These are phyloP conservation scores for Cucurbita argyrosperma DNA, from an alignment of 306 rosid genomes.

Conservation along the genomic window DNA sequence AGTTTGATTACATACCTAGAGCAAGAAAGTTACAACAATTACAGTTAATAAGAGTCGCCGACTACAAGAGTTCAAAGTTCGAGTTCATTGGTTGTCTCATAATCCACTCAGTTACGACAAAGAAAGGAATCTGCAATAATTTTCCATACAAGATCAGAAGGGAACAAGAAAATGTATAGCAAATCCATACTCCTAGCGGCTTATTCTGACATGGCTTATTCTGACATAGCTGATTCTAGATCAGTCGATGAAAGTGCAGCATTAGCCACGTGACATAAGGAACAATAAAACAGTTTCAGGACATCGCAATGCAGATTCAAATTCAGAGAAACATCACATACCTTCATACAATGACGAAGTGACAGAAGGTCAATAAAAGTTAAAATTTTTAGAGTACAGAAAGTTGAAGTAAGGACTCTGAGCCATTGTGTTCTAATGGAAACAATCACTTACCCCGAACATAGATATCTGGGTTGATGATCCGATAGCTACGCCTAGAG, in stretches of 20 bases:
- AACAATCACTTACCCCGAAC: conserved; percentile 46
- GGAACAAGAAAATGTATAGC: not conserved
- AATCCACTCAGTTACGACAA: conserved; percentile 66
- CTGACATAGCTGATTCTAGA: no score
- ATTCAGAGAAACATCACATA: not conserved
- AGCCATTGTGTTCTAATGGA: not conserved
- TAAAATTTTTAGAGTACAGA: not conserved
- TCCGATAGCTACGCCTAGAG: conserved; percentile 75
- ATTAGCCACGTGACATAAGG: not conserved
- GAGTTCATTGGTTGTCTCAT: conserved; percentile 58
- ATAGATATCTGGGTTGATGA: conserved; percentile 73
- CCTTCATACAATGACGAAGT: not conserved
- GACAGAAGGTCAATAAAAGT: not conserved
- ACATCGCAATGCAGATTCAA: not conserved
- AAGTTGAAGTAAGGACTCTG: not conserved
- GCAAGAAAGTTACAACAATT: conserved; percentile 58
- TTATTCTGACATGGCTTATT: no score
- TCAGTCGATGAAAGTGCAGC: not conserved
- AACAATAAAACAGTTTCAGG: not conserved
- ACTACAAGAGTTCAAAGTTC: conserved; percentile 75
- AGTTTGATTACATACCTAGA: conserved; percentile 45
- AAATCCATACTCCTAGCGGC: no score
- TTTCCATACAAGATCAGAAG: not conserved
- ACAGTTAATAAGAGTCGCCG: conserved; percentile 58
- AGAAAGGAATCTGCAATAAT: conserved; percentile 66